A percentile compares a stretch with the other conserved stretches of the same genome.
phyloP scores from a whole-genome alignment of 345 rosid species.

The Salix koriyanagi region DNA sequence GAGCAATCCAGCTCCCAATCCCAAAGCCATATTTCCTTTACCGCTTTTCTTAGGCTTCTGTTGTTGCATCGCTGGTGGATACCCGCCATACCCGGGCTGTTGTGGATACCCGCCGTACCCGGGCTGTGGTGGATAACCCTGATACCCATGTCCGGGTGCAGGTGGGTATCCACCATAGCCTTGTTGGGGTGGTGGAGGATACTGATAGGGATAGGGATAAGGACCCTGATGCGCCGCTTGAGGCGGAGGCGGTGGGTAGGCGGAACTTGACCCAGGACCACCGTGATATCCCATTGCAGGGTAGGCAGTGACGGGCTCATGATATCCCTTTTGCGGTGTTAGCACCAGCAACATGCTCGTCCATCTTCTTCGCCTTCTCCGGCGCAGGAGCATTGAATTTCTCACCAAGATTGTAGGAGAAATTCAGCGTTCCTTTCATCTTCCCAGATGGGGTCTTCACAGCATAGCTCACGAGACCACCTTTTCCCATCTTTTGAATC shows the following conservation, averaged over 20 bases:
- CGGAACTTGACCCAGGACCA: not conserved
- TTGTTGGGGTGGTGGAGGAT: slow-evolving; percentile 16
- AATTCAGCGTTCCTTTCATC: slow-evolving; percentile 32
- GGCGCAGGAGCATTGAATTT: slow-evolving; percentile 15
- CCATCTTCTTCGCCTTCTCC: slow-evolving; percentile 4
- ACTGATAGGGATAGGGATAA: slow-evolving; percentile 27
- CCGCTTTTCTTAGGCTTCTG: slow-evolving; percentile 18
- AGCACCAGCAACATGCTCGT: slow-evolving; percentile 28
- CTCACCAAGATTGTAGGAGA: slow-evolving; percentile 42
- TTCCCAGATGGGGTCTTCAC: slow-evolving; percentile 36
- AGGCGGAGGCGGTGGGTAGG: slow-evolving; percentile 10
- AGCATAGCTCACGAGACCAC: slow-evolving; percentile 13
- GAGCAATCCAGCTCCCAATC: slow-evolving; percentile 32
- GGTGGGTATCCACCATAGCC: slow-evolving; percentile 19
- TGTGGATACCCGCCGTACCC: not conserved
- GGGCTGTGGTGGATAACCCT: not conserved
- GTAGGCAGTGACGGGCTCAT: slow-evolving; percentile 11
- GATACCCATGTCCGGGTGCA: slow-evolving; percentile 27
- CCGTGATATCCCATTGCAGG: slow-evolving; percentile 19
- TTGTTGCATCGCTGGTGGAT: slow-evolving; percentile 17
- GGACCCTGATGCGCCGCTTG: slow-evolving; percentile 1
- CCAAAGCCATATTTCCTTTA: slow-evolving; percentile 21
- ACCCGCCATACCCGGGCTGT: slow-evolving; percentile 16
- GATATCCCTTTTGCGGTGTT: slow-evolving; percentile 26
- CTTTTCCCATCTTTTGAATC: not conserved